Evolutionary conservation across 1,284 basidiomycete species (phyloP).

Genomic region (Ganoderma leucocontextum): DNA sequence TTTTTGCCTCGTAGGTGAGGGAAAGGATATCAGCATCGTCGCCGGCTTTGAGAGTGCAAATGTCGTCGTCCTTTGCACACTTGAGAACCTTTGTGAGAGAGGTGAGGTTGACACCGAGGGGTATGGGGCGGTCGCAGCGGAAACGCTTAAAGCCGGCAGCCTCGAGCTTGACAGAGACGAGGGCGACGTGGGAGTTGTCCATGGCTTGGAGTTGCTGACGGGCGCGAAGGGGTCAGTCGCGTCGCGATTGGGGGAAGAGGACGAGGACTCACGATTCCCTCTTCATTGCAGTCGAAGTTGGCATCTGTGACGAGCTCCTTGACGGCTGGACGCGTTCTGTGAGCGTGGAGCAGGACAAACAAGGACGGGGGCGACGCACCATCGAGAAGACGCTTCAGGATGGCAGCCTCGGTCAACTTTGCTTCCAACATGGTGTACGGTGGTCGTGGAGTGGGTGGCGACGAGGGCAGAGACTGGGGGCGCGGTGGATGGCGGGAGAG

Average conservation of each 20-base stretch:
- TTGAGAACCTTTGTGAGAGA: conserved; percentile 96
- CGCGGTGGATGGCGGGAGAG: background rate
- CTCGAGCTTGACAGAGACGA: conserved; percentile 86
- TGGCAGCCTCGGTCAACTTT: conserved; percentile 82
- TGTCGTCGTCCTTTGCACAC: conserved; percentile 97
- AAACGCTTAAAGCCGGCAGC: conserved; percentile 86
- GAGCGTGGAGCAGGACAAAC: conserved; percentile 10
- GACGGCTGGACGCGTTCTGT: conserved; percentile 69
- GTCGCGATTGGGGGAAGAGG: background rate
- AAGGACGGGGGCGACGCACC: conserved; percentile 55
- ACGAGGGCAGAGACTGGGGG: background rate
- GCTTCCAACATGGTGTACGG: conserved; percentile 84
- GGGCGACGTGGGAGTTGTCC: conserved; percentile 99
- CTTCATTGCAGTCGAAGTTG: conserved; percentile 98
- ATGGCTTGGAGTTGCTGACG: conserved; percentile 85
- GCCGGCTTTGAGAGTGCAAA: conserved; percentile 89
- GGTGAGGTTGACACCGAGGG: conserved; percentile 89
- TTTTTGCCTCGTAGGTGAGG: conserved; percentile 91
- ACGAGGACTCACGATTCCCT: conserved; percentile 78
- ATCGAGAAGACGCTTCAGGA: conserved; percentile 89
- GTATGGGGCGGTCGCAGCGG: conserved; percentile 96
- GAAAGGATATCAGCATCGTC: conserved; percentile 94
- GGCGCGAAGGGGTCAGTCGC: background rate
- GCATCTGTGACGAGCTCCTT: conserved; percentile 98
- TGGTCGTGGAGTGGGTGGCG: background rate